Evolutionary conservation across 805 yeast genomes (phyloP), one percentile per base, ranked within the genome.

Genomic region (Candida lessepsii): DNA sequence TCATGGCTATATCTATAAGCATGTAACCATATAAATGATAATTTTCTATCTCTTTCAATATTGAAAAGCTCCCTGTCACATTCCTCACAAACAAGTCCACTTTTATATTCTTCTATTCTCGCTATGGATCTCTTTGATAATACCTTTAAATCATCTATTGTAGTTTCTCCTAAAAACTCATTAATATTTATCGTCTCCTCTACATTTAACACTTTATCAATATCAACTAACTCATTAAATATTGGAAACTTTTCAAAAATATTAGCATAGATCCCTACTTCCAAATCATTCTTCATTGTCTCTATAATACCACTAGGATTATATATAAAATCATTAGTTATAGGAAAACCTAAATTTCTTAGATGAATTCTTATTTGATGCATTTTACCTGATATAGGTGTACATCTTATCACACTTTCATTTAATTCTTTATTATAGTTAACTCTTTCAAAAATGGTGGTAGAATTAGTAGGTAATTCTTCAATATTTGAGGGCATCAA

Each of bases 341-440:
- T 91, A 0, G 98, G 96, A 54, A 70, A 75, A 0, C 97, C 97
- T 45, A 76, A 35, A 46, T 75, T 70, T 16, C 79, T 53, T 9
- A 78, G 54, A 52, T 78, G 83, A 4, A 78, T 74, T 9, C 83
- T 58, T 18, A 78, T 76, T 52, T 78, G 83, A 54, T 78, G 83
- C 54, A 75, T 75, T 45, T 73, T 61, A 0, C 83, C 83, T 1
- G 80, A 73, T 5, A 70, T 43, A 0, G 82, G 81, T 29, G 52
- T 53, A 46, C 82, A 78, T 40, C 51, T 40, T 1, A 78, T 76
- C 1, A 77, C 53, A 46, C 78, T 73, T 41, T 75, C 58, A 42
- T 66, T 41, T 9, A 47, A 16, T 1, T 45, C 39, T 1, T 42
- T 14, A 42, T 52, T 54, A 47, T 70, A 73, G 14, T 37, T 44